A percentile compares a stretch with the other conserved stretches of the same genome.
phyloP scores from a whole-genome alignment of 2,329 filamentous ascomycete species.

The Cadophora malorum region DNA sequence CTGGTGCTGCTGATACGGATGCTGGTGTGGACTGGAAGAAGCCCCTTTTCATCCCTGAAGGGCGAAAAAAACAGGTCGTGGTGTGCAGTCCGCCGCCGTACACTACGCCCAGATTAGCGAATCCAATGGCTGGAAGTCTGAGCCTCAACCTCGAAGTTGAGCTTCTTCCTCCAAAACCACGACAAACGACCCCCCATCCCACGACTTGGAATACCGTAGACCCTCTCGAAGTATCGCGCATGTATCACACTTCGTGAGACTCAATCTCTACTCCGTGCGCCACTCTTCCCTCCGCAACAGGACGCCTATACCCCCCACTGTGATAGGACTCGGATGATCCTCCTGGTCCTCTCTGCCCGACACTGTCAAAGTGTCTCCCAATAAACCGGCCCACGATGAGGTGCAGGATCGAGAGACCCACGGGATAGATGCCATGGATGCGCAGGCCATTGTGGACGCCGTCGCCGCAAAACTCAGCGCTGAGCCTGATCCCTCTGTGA shows the following conservation, averaged over 20 bases:
- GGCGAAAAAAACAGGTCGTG: slow-evolving; percentile 11
- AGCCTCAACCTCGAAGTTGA: slow-evolving; percentile 21
- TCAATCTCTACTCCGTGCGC: slow-evolving; percentile 27
- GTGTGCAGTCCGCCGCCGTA: slow-evolving; percentile 20
- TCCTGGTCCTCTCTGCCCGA: slow-evolving; percentile 43
- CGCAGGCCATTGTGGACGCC: slow-evolving; percentile 38
- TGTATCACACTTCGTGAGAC: slow-evolving; percentile 17
- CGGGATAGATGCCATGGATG: slow-evolving; percentile 45
- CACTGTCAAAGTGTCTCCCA: slow-evolving; percentile 46
- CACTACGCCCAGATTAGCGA: slow-evolving; percentile 13
- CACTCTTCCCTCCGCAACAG: slow-evolving; percentile 5
- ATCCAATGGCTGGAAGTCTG: slow-evolving; percentile 13
- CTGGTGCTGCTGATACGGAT: neutral
- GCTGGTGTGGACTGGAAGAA: neutral
- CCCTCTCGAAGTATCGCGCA: slow-evolving; percentile 21
- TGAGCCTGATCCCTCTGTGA: slow-evolving; percentile 32
- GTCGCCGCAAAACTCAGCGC: slow-evolving; percentile 34
- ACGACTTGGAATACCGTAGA: slow-evolving; percentile 15
- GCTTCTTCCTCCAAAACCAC: slow-evolving; percentile 16
- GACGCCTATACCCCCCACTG: slow-evolving; percentile 19
- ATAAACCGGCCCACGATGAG: slow-evolving; percentile 42
- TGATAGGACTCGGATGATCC: slow-evolving; percentile 43
- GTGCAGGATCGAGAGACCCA: slow-evolving; percentile 41
- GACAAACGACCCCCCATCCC: slow-evolving; percentile 15
- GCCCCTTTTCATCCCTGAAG: slow-evolving; percentile 22